Evolutionary conservation across 768 basidiomycete genomes (phyloP), one percentile per base, ranked within the genome.

Genomic region (Xerocomus spinulosus): DNA sequence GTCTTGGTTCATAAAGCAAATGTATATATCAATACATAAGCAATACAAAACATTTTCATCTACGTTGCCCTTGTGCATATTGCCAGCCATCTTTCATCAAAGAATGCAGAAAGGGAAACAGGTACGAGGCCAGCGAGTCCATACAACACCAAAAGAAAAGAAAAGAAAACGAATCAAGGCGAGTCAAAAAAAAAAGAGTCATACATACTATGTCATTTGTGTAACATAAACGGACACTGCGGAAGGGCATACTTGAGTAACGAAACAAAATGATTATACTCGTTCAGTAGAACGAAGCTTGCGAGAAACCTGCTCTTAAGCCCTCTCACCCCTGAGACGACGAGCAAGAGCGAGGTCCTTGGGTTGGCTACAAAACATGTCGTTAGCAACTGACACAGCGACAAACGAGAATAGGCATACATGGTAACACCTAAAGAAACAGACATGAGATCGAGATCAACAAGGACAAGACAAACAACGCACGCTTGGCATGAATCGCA

Each of bases 311-410:
- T 23, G 26, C 48, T 44, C 80, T 10, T 78, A 88, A 60, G 86
- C 82, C 64, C 88, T 80, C 74, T 90, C 89, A 62, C 89, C 89
- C 51, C 89, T 80, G 68, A 92, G 82, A 66, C 89, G 86, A 59
- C 89, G 78, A 52, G 89, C 89, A 50, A 92, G 77, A 32, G 88
- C 87, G 42, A 92, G 85, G 67, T 92, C 89, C 76, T 92, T 92
- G 59, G 89, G 89, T 79, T 88, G 86, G 62, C 81, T 85, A 60
- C 52, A 54, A 45, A 50, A 20, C 8, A 23, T 29, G 54, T 18
- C 59, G 66, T 67, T 56, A 60, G 28, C 37, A 3, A 21, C 2
- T 20, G 10, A 2, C 32, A 42, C 5, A 3, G 29, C 20, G 32
- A 21, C 20, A 23, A 44, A 25, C 34, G 30, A 6, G 41, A 23